Evolutionary conservation across 768 basidiomycete species (phyloP).

Genomic region (Termitomyces sp.): DNA sequence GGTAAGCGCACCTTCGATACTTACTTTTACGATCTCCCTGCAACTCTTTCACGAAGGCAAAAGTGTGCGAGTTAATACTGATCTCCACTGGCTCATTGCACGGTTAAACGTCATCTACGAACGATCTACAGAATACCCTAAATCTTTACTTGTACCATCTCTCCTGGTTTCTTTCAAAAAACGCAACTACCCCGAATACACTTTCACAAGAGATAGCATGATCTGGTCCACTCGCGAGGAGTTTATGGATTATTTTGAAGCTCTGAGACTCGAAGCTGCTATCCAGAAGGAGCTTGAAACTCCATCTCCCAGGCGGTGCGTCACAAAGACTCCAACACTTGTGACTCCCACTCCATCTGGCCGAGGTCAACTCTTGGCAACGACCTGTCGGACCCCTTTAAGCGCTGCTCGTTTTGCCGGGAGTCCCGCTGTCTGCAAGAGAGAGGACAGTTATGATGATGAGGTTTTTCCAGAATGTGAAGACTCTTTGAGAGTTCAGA

Average conservation of each 20-base stretch:
- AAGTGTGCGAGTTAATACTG: conserved; percentile 55
- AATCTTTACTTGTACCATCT: conserved; percentile 55
- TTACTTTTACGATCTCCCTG: background rate
- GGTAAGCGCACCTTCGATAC: conserved; percentile 24
- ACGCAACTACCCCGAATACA: conserved; percentile 65
- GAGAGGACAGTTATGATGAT: conserved; percentile 13
- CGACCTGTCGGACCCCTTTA: conserved; percentile 19
- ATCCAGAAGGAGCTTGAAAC: conserved; percentile 47
- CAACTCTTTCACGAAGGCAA: conserved; percentile 33
- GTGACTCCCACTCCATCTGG: conserved; percentile 17
- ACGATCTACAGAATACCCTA: conserved; percentile 63
- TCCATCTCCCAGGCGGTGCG: conserved; percentile 12
- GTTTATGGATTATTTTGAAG: conserved; percentile 73
- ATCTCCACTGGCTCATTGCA: conserved; percentile 54
- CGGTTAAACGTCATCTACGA: conserved; percentile 77
- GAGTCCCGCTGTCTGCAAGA: conserved; percentile 4
- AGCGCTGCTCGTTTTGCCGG: conserved; percentile 6
- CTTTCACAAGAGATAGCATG: conserved; percentile 47
- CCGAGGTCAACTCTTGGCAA: conserved; percentile 7
- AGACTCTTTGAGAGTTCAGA: conserved; percentile 25
- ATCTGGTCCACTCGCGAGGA: conserved; percentile 73
- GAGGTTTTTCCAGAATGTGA: conserved; percentile 12
- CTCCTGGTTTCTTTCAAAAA: conserved; percentile 78
- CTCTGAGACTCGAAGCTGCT: conserved; percentile 58
- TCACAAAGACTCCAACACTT: conserved; percentile 19